Evolutionary conservation across 352 stramenopile species (phyloP).

Genomic region (Halophytophthora batemanensis): DNA sequence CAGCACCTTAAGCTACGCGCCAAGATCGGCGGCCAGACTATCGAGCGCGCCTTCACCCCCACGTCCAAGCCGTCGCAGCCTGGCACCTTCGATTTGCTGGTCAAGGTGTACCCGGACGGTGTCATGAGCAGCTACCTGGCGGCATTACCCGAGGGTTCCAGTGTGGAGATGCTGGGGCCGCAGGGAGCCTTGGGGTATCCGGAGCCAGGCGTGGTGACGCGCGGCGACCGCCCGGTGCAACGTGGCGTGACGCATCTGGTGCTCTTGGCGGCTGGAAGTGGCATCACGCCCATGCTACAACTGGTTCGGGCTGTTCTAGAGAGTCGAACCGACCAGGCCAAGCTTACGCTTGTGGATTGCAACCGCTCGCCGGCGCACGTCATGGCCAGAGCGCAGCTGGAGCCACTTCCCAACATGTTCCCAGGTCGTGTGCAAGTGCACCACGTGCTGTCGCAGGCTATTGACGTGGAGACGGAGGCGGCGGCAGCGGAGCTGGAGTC

Average conservation of each 20-base stretch:
- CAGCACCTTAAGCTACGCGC: slow-evolving; percentile 81
- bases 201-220: slow-evolving; percentile 41
- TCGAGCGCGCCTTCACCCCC: slow-evolving; percentile 76
- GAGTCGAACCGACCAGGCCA: slow-evolving; percentile 44
- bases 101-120: slow-evolving; percentile 79
- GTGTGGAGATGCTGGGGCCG: slow-evolving; percentile 71
- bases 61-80: slow-evolving; percentile 68
- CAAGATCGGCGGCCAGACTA: slow-evolving; percentile 68
- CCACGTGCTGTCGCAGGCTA: slow-evolving; percentile 59
- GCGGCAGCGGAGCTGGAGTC: slow-evolving; percentile 58
- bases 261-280: slow-evolving; percentile 71
- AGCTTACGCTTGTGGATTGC: slow-evolving; percentile 72
- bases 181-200: slow-evolving; percentile 66
- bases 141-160: slow-evolving; percentile 44
- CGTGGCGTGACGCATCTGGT: slow-evolving; percentile 56
- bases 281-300: slow-evolving; percentile 84
- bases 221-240: slow-evolving; percentile 40
- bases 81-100: slow-evolving; percentile 63
- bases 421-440: slow-evolving; percentile 53
- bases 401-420: slow-evolving; percentile 81
- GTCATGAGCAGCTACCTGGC: slow-evolving; percentile 74
- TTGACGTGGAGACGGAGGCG: slow-evolving; percentile 35
- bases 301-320: slow-evolving; percentile 70
- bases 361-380: slow-evolving; percentile 67
- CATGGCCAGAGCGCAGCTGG: slow-evolving; percentile 69